Base-by-base conservation (phyloP, 139 green algal species). In the Coelastrella sp. region DNA sequence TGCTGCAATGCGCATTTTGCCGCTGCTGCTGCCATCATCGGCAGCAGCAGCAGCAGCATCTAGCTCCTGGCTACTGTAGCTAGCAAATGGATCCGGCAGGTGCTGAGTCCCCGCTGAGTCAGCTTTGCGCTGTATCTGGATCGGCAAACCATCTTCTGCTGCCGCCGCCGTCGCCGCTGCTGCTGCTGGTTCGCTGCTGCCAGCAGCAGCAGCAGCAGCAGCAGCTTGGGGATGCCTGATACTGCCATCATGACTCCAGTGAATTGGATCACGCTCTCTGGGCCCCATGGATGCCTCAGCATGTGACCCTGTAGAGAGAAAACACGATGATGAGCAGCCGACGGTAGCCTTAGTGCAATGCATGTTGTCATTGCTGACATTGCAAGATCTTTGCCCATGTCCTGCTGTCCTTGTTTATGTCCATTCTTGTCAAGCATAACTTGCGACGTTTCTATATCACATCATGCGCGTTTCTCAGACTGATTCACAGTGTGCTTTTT, bases 121-220 rank as follows among this genome's bases (percentile, higher is more conserved):
- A 7, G 6, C 20, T 80, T 10, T 58, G 23, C 7, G 8, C 23
- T n/a, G 74, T 80, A 58, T 3, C 3, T 80, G 7, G 5, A 80
- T 17, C 3, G 23, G 7, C 22, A 7, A 58, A 5, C 10, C 80
- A 74, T 14, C 59, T 23, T 65, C 83, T 17, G 7, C 83, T 54
- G 65, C 83, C 64, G 82, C 82, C 47, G 83, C 65, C 47, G 83
- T 14, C n/a, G 66, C 65, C 4, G 23, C 82, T 65, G 83, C 65
- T 78, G 83, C 32, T 57, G 66, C 65, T 22, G 65, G 32, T 0
- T 47, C 32, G 32, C 32, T 65, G 65, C 83, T 77, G 82, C 82
- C 32, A 58, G 83, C 65, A 58, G 65, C 32, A 56, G 47, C 65
- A 8, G 11, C 82, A 58, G 83, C 65, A 65, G 83, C 32, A 56